These are phyloP conservation scores for Solanum medicagineum DNA, from an alignment of 257 asterid species.

Conservation along the genomic window DNA sequence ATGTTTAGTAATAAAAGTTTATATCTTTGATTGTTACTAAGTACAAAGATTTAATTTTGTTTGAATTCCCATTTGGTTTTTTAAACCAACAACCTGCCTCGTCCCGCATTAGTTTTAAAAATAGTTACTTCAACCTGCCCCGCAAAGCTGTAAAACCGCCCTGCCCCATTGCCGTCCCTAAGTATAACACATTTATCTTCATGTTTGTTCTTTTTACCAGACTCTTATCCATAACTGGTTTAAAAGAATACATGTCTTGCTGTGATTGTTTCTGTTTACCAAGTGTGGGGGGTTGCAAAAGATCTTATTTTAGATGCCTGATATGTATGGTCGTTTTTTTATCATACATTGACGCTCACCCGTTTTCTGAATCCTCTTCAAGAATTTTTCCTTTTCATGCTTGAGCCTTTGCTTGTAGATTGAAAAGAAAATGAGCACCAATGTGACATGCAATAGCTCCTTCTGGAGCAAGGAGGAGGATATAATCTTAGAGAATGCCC, in stretches of 20 bases:
- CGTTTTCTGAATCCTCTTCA: neutral
- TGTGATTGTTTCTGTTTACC: neutral
- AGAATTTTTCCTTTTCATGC: constrained; percentile 12
- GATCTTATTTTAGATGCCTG: neutral
- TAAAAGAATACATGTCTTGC: neutral
- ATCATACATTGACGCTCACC: neutral
- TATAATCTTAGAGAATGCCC: constrained; percentile 34
- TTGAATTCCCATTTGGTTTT: too few species aligned
- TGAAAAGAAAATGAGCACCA: constrained; percentile 13
- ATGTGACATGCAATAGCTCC: constrained; percentile 10
- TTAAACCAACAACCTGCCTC: too few species aligned
- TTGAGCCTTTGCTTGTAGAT: neutral
- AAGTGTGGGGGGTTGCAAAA: neutral
- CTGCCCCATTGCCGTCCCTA: too few species aligned
- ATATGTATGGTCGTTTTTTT: neutral
- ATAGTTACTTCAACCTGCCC: too few species aligned
- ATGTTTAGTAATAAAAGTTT: too few species aligned
- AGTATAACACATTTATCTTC: neutral
- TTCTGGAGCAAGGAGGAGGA: constrained; percentile 36
- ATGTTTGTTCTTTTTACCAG: neutral
- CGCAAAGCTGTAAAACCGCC: too few species aligned
- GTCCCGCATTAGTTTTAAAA: too few species aligned
- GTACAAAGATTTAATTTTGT: too few species aligned
- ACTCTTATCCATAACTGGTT: neutral
- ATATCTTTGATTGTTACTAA: too few species aligned